Evolutionary conservation across 306 rosid genomes (phyloP).

Genomic region (Lotus japonicus): DNA sequence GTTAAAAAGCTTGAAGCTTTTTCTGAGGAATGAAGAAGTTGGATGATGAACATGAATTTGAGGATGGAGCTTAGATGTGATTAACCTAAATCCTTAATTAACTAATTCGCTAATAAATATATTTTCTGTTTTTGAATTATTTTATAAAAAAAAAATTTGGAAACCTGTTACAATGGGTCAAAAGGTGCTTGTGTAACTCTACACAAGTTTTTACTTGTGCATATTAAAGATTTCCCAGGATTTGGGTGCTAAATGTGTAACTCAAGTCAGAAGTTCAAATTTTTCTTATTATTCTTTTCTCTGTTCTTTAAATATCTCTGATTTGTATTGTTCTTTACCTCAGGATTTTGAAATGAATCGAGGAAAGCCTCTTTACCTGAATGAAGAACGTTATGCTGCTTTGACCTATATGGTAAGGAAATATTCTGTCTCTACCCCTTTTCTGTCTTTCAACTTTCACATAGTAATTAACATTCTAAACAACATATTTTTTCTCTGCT

Average conservation of each 20-base stretch:
- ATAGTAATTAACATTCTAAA: neutral
- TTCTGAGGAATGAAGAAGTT: no score
- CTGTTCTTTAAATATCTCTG: neutral
- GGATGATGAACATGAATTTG: no score
- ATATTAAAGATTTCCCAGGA: no score
- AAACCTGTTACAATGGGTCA: no score
- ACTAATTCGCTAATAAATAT: no score
- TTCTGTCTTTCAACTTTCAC: neutral
- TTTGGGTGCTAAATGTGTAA: neutral
- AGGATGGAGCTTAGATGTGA: no score
- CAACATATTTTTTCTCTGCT: neutral
- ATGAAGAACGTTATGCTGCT: constrained; percentile 89
- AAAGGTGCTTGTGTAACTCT: no score
- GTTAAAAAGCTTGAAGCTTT: no score
- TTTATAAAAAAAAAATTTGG: no score
- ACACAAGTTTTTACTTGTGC: no score
- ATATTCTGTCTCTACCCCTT: neutral
- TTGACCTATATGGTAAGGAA: constrained; percentile 70
- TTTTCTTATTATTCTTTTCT: neutral
- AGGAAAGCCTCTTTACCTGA: constrained; percentile 90
- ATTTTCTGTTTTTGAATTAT: no score
- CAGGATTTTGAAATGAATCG: constrained; percentile 80
- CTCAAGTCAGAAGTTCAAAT: neutral
- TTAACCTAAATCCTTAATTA: no score
- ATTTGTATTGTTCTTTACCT: constrained; percentile 4